phyloP scores from a whole-genome alignment of 2,329 filamentous ascomycete genomes.

The Penicillium sp. region DNA sequence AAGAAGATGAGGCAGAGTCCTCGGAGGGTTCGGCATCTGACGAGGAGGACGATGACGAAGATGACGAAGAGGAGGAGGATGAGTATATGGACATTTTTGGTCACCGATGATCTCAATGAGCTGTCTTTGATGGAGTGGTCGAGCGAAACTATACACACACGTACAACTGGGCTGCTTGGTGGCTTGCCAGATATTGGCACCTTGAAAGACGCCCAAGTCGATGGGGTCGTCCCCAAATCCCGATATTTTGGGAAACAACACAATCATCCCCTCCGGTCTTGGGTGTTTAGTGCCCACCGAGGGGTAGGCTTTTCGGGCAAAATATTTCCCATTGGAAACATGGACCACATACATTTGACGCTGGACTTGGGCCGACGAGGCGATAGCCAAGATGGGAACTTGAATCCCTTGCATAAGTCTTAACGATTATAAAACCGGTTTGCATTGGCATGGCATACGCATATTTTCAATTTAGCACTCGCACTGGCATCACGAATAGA shows the following conservation, averaged over 20 bases:
- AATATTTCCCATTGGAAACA: not conserved
- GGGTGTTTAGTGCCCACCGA: not conserved
- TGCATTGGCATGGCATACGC: constrained; percentile 1
- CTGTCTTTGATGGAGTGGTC: not conserved
- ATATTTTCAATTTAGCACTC: constrained; percentile 9
- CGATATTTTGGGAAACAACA: not conserved
- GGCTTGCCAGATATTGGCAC: not conserved
- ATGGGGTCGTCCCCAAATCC: not conserved
- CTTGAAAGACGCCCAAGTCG: not conserved
- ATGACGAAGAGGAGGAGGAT: constrained; percentile 16
- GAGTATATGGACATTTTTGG: constrained; percentile 38
- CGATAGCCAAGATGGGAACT: not conserved
- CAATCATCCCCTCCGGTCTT: not conserved
- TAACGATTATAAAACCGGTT: constrained; percentile 1
- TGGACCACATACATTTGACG: not conserved
- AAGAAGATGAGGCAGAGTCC: constrained; percentile 16
- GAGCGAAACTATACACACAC: not conserved
- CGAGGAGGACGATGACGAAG: constrained; percentile 48
- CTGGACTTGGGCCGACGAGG: not conserved
- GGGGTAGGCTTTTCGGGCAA: not conserved
- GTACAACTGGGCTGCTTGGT: not conserved
- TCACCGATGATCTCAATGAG: constrained; percentile 44
- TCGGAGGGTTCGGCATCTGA: constrained; percentile 35
- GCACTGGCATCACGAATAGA: constrained; percentile 15
- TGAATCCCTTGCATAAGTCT: not conserved